Conservation (phyloP, 345 rosid genomes). For the Lumnitzera racemosa region DNA sequence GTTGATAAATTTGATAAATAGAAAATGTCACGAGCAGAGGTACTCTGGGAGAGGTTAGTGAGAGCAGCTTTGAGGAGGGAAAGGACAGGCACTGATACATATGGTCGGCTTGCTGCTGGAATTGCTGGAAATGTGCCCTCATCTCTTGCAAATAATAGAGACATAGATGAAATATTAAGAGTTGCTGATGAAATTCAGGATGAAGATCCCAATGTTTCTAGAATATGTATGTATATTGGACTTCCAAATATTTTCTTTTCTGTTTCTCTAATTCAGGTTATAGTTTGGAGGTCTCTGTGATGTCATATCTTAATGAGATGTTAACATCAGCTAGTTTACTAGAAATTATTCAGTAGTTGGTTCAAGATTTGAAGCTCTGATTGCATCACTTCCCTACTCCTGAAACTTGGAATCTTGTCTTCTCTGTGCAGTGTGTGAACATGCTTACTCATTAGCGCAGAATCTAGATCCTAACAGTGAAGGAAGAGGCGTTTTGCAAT, state of each 20-base stretch:
- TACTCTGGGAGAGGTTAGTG: constrained; percentile 82
- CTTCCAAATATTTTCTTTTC: neutral
- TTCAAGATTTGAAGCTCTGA: neutral
- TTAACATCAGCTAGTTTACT: too few relatives aligned
- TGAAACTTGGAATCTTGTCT: constrained; percentile 3
- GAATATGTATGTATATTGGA: constrained; percentile 52
- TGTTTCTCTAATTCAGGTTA: neutral
- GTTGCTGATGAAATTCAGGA: constrained; percentile 96
- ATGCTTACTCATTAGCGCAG: constrained; percentile 91
- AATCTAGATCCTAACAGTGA: constrained; percentile 95
- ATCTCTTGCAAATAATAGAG: constrained; percentile 73
- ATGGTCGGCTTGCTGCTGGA: constrained; percentile 50
- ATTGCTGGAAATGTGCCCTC: constrained; percentile 83
- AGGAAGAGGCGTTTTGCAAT: constrained; percentile 95
- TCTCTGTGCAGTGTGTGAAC: constrained; percentile 78
- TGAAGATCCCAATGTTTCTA: constrained; percentile 76
- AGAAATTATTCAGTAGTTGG: neutral
- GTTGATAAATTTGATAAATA: neutral
- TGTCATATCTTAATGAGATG: too few relatives aligned
- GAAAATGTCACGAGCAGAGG: constrained; percentile 78
- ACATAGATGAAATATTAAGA: constrained; percentile 81
- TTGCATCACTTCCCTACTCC: constrained; percentile 7
- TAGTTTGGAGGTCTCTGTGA: neutral
- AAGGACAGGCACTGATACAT: constrained; percentile 39
- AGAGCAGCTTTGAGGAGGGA: constrained; percentile 75